phyloP scores from a whole-genome alignment of 352 stramenopile species.

The Phytophthora rubi region DNA sequence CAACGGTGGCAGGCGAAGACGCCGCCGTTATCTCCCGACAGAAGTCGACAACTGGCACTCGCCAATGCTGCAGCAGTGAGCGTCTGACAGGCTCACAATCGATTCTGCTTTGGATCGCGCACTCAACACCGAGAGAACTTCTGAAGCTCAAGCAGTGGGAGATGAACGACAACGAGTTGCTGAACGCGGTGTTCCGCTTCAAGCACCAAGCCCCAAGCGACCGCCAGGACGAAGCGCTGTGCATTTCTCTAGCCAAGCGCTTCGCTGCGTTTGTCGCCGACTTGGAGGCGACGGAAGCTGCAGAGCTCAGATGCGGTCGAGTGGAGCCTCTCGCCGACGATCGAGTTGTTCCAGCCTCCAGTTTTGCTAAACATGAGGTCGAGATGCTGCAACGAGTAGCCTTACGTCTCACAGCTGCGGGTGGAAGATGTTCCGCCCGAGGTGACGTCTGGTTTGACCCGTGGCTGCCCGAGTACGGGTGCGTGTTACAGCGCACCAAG shows the following conservation, averaged over 20 bases:
- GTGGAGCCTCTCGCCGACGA: constrained; percentile 32
- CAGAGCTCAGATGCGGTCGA: constrained; percentile 15
- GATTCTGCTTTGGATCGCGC: neutral
- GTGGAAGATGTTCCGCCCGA: constrained; percentile 2
- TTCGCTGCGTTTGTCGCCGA: constrained; percentile 33
- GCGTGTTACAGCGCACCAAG: constrained; percentile 43
- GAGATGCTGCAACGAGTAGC: constrained; percentile 13
- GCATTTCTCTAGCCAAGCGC: constrained; percentile 18
- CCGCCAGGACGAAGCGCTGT: constrained; percentile 34
- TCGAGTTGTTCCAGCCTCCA: constrained; percentile 24
- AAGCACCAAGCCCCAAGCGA: constrained; percentile 48
- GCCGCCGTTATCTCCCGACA: neutral
- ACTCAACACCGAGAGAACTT: neutral
- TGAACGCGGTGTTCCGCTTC: constrained; percentile 55
- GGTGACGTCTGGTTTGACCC: constrained; percentile 41
- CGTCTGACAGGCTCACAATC: neutral
- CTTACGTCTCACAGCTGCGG: constrained; percentile 3
- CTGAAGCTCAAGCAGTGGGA: neutral
- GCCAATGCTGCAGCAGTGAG: neutral
- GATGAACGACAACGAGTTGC: constrained; percentile 19
- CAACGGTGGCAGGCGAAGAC: neutral
- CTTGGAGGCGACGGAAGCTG: constrained; percentile 15
- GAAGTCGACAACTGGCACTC: no score
- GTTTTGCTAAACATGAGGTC: constrained; percentile 39
- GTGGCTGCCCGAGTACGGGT: constrained; percentile 63